Evolutionary conservation across 495 filamentous ascomycete species (phyloP).

Genomic region (Cercophora samala): DNA sequence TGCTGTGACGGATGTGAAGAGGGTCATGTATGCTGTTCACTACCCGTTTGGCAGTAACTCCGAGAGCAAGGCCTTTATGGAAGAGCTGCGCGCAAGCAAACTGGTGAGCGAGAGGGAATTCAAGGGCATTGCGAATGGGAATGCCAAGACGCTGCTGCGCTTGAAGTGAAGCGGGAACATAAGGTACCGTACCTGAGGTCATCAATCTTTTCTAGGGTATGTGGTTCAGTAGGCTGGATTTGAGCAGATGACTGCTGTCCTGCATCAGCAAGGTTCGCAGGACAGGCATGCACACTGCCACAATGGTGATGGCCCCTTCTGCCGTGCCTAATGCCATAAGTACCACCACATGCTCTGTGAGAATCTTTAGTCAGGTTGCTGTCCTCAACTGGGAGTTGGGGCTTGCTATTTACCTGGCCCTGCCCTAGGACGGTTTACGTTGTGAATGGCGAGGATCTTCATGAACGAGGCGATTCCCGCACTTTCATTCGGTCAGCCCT

Average conservation of each 20-base stretch:
- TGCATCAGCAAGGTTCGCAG: not conserved
- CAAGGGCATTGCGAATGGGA: constrained; percentile 52
- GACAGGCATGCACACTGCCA: constrained; percentile 4
- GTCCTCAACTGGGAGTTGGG: not conserved
- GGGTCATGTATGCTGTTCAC: constrained; percentile 58
- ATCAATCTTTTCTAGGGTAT: not conserved
- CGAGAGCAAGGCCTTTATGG: constrained; percentile 44
- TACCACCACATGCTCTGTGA: constrained; percentile 2
- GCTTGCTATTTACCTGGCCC: not conserved
- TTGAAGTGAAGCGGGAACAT: constrained; percentile 14
- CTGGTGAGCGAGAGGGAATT: constrained; percentile 50
- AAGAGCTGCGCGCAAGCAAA: constrained; percentile 50
- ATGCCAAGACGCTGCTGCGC: constrained; percentile 52
- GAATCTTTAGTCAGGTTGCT: not conserved
- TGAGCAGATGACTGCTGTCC: not conserved
- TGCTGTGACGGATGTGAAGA: constrained; percentile 47
- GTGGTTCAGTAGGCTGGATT: not conserved
- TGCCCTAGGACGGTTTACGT: not conserved
- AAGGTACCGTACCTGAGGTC: not conserved
- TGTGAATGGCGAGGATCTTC: constrained; percentile 1
- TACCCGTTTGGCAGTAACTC: constrained; percentile 55
- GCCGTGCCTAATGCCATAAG: not conserved
- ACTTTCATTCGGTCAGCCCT: constrained; percentile 12
- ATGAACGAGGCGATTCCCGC: constrained; percentile 19
- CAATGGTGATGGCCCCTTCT: constrained; percentile 1